These are phyloP conservation scores for Wickerhamomyces chambardii DNA, from an alignment of 805 yeast genomes.

Conservation along the genomic window DNA sequence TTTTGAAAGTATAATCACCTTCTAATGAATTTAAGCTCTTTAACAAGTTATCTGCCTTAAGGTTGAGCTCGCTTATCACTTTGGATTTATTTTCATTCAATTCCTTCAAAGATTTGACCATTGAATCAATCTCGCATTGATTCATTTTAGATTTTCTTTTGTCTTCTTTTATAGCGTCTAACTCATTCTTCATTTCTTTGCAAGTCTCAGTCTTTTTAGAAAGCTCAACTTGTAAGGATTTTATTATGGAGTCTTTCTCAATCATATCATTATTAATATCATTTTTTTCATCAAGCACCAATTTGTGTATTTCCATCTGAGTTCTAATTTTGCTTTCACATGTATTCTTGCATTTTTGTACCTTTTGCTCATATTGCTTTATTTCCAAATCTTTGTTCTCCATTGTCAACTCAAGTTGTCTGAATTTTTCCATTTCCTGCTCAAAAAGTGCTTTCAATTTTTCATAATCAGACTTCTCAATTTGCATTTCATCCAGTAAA, in stretches of 20 bases:
- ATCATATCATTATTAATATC: conserved; percentile 12
- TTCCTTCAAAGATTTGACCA: too few relatives aligned
- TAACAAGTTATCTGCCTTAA: too few relatives aligned
- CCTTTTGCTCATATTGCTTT: conserved; percentile 9
- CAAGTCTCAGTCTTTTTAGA: neutral
- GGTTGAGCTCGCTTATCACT: too few relatives aligned
- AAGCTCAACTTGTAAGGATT: conserved; percentile 7
- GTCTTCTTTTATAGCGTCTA: too few relatives aligned
- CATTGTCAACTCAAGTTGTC: neutral
- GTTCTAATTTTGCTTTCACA: conserved; percentile 26
- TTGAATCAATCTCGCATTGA: too few relatives aligned
- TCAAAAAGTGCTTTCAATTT: neutral
- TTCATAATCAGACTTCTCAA: neutral
- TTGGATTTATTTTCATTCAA: too few relatives aligned
- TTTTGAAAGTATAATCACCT: too few relatives aligned
- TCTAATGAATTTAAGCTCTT: too few relatives aligned
- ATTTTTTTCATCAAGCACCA: conserved; percentile 20
- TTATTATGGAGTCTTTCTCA: conserved; percentile 10
- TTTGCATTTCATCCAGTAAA: neutral
- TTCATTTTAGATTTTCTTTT: too few relatives aligned
- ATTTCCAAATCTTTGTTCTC: neutral
- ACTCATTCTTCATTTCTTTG: neutral
- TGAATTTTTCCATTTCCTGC: conserved; percentile 1
- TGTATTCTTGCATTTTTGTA: conserved; percentile 12
- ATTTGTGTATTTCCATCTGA: conserved; percentile 23